Evolutionary conservation across 2,329 filamentous ascomycete species (phyloP), one percentile per base, ranked within the genome.

Genomic region (Paradendryphiella salina): DNA sequence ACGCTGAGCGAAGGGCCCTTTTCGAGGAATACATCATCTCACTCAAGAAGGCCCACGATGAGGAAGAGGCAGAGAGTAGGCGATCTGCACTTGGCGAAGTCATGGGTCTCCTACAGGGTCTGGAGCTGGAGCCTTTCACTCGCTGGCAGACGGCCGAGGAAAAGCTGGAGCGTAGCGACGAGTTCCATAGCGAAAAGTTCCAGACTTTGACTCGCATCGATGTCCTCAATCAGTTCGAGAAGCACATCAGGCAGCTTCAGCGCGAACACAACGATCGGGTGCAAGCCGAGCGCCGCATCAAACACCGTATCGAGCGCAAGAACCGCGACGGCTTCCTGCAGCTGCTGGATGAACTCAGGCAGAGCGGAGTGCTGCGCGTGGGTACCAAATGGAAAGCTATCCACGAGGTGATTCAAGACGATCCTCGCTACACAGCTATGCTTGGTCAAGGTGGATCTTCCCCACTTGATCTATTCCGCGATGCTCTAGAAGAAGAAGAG

Each of bases 401-500:
- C 57, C 80, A 88, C 60, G 84, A 88, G 0, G 71, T 87, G 39
- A 82, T 99, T 61, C 83, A 89, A 63, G 79, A 88, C 47, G 94
- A 99, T 66, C 82, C 87, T 39, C 89, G 92, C 60, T 97, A 96
- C 74, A 81, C 80, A 63, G 85, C 85, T 57, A 90, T 96, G 80
- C 82, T 92, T 52, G 92, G 91, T 43, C 90, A 95, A 69, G 76
- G 83, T 51, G 92, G 93, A 48, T 96, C 92, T 4, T 88, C 85
- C 4, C 90, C 94, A 11, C 81, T 96, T 59, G 91, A 97, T 66
- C 79, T 99, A 5, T 97, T 99, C 77, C 96, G 93, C 90, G 94
- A 99, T 71, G 79, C 92, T 39, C 82, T 97, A 20, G 94, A 97
- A 71, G 91, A 96, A 71, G 91, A 97, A 72, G 93, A 99, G 68